Conservation (phyloP, 306 rosid genomes). For the Vigna unguiculata region DNA sequence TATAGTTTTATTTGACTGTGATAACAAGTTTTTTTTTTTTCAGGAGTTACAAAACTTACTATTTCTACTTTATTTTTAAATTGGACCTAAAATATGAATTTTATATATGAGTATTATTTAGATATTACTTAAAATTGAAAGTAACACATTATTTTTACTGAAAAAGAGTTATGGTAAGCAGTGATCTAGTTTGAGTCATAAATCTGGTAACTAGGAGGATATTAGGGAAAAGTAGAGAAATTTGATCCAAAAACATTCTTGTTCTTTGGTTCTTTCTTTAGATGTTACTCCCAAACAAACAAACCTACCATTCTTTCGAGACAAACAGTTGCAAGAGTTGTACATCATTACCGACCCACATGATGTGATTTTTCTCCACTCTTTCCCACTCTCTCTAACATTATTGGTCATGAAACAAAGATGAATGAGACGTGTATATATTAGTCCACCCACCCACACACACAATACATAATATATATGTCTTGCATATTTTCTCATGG, state of each 20-base stretch:
- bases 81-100: no score
- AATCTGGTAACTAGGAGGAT: no score
- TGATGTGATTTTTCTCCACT: conserved; percentile 56
- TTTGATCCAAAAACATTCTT: neutral
- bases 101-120: no score
- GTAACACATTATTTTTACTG: no score
- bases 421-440: conserved; percentile 23
- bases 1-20: no score
- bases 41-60: no score
- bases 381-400: conserved; percentile 32
- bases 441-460: neutral
- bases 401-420: conserved; percentile 38
- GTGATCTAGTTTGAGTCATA: no score
- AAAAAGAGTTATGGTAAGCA: no score
- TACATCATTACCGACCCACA: conserved; percentile 51
- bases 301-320: conserved; percentile 59
- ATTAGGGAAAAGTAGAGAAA: neutral
- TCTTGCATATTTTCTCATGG: neutral
- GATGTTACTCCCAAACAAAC: conserved; percentile 56
- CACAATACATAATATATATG: neutral
- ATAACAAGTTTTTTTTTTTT: no score
- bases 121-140: no score
- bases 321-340: conserved; percentile 33
- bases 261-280: conserved; percentile 13
- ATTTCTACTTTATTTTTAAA: no score